A percentile compares a stretch with the other conserved stretches of the same genome.
Evolutionary conservation across 805 yeast genomes (phyloP).

Genomic region (Metschnikowia arizonensis): DNA sequence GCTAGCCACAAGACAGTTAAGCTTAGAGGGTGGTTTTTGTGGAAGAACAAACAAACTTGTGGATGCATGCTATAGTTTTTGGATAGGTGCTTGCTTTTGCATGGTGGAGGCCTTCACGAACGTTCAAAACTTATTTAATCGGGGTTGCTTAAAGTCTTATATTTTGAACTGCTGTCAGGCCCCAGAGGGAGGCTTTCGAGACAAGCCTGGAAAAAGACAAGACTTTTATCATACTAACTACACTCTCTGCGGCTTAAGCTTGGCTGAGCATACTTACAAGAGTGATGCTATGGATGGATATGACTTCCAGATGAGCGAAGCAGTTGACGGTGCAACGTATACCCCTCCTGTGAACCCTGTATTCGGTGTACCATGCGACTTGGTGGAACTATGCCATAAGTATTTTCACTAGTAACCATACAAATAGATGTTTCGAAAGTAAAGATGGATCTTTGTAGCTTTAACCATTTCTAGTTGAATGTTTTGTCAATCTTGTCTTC

Average conservation of each 20-base stretch:
- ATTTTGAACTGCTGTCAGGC: slow-evolving; percentile 75
- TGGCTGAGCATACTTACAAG: slow-evolving; percentile 41
- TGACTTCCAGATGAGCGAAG: slow-evolving; percentile 6
- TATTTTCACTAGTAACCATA: slow-evolving; percentile 3
- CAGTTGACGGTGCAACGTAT: slow-evolving; percentile 9
- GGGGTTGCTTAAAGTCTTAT: slow-evolving; percentile 59
- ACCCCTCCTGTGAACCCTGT: slow-evolving; percentile 17
- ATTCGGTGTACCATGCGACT: slow-evolving; percentile 51
- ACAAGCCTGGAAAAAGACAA: slow-evolving; percentile 76
- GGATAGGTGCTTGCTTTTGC: slow-evolving; percentile 83
- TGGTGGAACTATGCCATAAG: slow-evolving; percentile 27
- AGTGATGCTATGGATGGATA: slow-evolving; percentile 2
- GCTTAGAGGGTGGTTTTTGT: slow-evolving; percentile 77
- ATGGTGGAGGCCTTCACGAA: slow-evolving; percentile 51
- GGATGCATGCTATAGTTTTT: slow-evolving; percentile 93
- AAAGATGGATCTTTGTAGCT: too few relatives aligned
- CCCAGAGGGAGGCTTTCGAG: slow-evolving; percentile 69
- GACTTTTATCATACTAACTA: slow-evolving; percentile 94
- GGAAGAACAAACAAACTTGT: slow-evolving; percentile 93
- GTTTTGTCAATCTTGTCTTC: too few relatives aligned
- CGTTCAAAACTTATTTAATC: slow-evolving; percentile 37
- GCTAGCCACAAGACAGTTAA: slow-evolving; percentile 66
- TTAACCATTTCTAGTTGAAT: too few relatives aligned
- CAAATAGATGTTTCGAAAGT: too few relatives aligned
- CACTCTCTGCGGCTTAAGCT: slow-evolving; percentile 68